Conservation (phyloP, 306 rosid genomes). For the Fragaria nilgerrensis region DNA sequence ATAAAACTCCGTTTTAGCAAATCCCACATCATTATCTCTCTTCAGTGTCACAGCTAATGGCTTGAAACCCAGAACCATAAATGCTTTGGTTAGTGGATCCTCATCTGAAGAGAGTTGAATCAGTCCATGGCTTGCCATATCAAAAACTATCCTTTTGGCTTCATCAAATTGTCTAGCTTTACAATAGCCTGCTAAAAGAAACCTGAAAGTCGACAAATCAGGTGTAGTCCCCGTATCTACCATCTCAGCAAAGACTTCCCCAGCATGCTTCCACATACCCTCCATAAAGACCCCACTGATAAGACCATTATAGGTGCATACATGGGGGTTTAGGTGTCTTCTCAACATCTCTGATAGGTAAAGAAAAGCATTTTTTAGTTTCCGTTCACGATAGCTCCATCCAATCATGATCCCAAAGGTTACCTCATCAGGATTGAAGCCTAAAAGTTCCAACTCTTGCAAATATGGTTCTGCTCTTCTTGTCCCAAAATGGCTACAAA, state of each 20-base stretch:
- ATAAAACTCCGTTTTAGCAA: slow-evolving; percentile 68
- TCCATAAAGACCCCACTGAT: slow-evolving; percentile 62
- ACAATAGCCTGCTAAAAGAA: slow-evolving; percentile 85
- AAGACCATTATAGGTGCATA: slow-evolving; percentile 68
- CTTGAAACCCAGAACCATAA: slow-evolving; percentile 66
- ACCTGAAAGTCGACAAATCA: slow-evolving; percentile 56
- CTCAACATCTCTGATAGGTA: slow-evolving; percentile 57
- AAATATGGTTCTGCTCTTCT: slow-evolving; percentile 51
- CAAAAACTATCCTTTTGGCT: slow-evolving; percentile 46
- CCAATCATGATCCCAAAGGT: slow-evolving; percentile 82
- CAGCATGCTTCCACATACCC: slow-evolving; percentile 57
- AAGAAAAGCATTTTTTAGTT: slow-evolving; percentile 51
- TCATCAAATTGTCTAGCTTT: slow-evolving; percentile 65
- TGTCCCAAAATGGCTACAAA: slow-evolving; percentile 55
- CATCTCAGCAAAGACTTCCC: slow-evolving; percentile 69
- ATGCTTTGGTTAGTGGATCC: slow-evolving; percentile 61
- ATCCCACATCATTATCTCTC: slow-evolving; percentile 56
- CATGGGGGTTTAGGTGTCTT: slow-evolving; percentile 39
- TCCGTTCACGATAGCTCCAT: slow-evolving; percentile 67
- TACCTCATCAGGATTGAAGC: slow-evolving; percentile 66
- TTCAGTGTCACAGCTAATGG: slow-evolving; percentile 67
- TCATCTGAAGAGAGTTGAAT: slow-evolving; percentile 42
- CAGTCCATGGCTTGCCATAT: slow-evolving; percentile 62
- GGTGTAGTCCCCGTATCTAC: slow-evolving; percentile 62
- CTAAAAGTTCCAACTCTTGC: slow-evolving; percentile 49